Evolutionary conservation across 345 rosid species (phyloP).

Genomic region (Populus euphratica): DNA sequence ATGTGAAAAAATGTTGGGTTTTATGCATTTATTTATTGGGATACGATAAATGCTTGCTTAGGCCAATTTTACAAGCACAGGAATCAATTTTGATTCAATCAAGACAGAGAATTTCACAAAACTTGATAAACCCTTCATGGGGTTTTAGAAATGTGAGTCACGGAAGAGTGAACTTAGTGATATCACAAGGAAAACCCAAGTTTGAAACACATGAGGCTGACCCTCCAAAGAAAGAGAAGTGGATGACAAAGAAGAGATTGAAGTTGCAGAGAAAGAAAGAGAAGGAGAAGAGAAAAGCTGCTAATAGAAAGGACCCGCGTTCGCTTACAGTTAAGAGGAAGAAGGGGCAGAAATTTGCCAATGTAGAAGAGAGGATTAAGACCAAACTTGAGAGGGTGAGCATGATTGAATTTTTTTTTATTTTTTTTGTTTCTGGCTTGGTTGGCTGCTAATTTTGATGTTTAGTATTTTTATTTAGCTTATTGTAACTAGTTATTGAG

Average conservation of each 20-base stretch:
- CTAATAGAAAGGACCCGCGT: slow-evolving; percentile 80
- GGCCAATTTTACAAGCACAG: slow-evolving; percentile 11
- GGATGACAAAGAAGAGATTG: slow-evolving; percentile 70
- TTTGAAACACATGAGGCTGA: slow-evolving; percentile 63
- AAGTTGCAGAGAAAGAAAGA: slow-evolving; percentile 72
- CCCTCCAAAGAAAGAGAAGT: slow-evolving; percentile 86
- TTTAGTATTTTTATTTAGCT: not conserved
- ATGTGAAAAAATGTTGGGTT: not conserved
- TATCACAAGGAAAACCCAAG: slow-evolving; percentile 87
- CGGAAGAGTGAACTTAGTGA: slow-evolving; percentile 69
- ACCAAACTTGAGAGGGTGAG: slow-evolving; percentile 79
- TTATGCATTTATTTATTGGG: not conserved
- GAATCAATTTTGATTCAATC: slow-evolving; percentile 13
- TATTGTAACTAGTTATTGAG: not conserved
- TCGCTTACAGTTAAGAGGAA: slow-evolving; percentile 61
- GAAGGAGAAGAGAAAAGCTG: slow-evolving; percentile 71
- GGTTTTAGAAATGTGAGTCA: slow-evolving; percentile 47
- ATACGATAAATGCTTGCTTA: not conserved
- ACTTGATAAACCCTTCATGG: slow-evolving; percentile 27
- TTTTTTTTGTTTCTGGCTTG: not conserved
- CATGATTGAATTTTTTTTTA: not conserved
- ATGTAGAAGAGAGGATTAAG: slow-evolving; percentile 72
- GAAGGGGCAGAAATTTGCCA: slow-evolving; percentile 59
- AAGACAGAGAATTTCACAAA: slow-evolving; percentile 12
- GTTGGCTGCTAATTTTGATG: not conserved